phyloP scores from a whole-genome alignment of 768 basidiomycete genomes.

The Auriculariales sp. region DNA sequence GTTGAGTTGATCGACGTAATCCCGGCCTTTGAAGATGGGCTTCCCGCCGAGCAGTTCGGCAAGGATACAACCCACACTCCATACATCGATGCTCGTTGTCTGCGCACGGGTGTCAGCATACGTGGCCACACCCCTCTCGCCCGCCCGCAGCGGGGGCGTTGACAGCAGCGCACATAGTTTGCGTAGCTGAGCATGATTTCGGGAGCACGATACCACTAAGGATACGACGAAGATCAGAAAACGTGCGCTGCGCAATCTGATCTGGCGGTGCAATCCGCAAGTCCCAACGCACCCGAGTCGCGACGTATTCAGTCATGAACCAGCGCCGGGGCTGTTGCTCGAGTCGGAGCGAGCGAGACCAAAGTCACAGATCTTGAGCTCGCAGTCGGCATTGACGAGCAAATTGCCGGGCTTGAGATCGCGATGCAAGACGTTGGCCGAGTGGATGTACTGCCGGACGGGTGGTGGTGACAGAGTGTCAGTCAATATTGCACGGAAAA shows the following conservation, averaged over 20 bases:
- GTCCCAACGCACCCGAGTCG: conserved; percentile 60
- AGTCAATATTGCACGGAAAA: background rate
- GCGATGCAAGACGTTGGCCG: conserved; percentile 92
- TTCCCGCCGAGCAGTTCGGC: conserved; percentile 88
- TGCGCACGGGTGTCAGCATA: conserved; percentile 16
- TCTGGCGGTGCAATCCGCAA: too few species aligned
- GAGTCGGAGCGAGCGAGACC: conserved; percentile 82
- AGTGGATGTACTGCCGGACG: conserved; percentile 64
- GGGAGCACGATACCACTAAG: conserved; percentile 86
- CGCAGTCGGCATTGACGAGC: conserved; percentile 95
- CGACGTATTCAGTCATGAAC: conserved; percentile 99
- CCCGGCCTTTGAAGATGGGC: conserved; percentile 93
- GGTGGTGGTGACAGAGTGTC: too few species aligned
- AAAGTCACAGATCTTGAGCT: conserved; percentile 98
- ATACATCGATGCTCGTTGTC: conserved; percentile 88
- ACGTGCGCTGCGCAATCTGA: background rate
- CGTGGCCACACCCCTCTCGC: background rate
- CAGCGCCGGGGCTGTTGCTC: conserved; percentile 51
- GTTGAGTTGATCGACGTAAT: conserved; percentile 97
- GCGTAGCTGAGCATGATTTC: conserved; percentile 99
- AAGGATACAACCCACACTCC: conserved; percentile 92
- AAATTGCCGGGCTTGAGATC: conserved; percentile 92
- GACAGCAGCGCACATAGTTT: conserved; percentile 57
- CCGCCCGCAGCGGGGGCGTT: background rate
- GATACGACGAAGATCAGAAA: background rate